Evolutionary conservation across 1,284 basidiomycete species (phyloP), one percentile per base, ranked within the genome.

Genomic region (Leccinum subatratum): DNA sequence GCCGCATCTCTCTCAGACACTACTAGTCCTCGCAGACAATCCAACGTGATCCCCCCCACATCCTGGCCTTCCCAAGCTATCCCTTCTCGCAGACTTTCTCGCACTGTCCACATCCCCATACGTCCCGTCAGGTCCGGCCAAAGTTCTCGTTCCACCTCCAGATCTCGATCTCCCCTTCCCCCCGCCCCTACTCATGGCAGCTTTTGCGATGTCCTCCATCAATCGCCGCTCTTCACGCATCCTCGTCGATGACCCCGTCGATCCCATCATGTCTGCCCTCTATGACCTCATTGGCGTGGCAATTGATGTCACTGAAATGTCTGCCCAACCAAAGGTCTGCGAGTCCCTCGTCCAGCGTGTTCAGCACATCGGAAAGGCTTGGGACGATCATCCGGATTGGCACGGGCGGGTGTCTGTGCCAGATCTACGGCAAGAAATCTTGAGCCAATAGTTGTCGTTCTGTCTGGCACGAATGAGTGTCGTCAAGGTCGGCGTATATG

Each of bases 351-450:
- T 99, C 37, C 90, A 94, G 73, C 86, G 93, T 65, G 88, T 98
- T 0, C 96, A 98, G 79, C 85, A 85, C 67, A 92, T 98, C 69
- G 97, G 97, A 66, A 91, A 89, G 72, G 88, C 90, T 14, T 99
- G 97, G 97, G 96, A 98, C 73, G 94, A 96, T 65, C 93, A 98
- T 78, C 93, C 95, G 11, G 95, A 98, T 75, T 98, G 96, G 94
- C 95, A 96, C 66, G 96, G 97, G 3, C 25, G 25, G 25, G 25
- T 25, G 25, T 25, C 25, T 25, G 25, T 25, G 25, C 25, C 25
- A 25, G 25, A 25, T 25, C 25, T 25, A 25, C 25, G 25, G 25
- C 25, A 4, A 25, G 25, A 25, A 25, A 25, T 25, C 25, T 25
- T 25, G 25, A 25, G 25, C 25, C 25, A 25, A 25, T 25, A 25